Conservation (phyloP, 73 alveolate genomes). For the Stentor coeruleus region DNA sequence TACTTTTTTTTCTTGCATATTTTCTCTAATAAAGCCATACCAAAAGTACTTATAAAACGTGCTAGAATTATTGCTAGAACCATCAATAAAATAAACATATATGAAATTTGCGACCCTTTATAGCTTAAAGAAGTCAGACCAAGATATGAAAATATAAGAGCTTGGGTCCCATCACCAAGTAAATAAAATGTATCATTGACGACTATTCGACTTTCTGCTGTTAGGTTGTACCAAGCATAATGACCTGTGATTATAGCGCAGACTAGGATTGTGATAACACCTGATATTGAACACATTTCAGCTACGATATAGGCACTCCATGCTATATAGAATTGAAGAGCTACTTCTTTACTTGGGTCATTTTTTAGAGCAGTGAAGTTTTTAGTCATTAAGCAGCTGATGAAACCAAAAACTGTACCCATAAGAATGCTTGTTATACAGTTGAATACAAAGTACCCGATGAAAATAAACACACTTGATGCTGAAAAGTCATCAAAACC, state of each 20-base stretch:
- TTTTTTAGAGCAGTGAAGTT: slow-evolving; percentile 56
- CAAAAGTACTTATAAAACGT: slow-evolving; percentile 60
- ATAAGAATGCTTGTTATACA: slow-evolving; percentile 52
- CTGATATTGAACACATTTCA: slow-evolving; percentile 65
- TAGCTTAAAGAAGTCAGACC: slow-evolving; percentile 73
- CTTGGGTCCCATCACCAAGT: slow-evolving; percentile 72
- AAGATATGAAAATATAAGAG: slow-evolving; percentile 73
- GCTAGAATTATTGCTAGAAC: slow-evolving; percentile 53
- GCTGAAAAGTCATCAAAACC: background rate
- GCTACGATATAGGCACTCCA: slow-evolving; percentile 69
- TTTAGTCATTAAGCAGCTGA: slow-evolving; percentile 57
- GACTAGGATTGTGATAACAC: slow-evolving; percentile 66
- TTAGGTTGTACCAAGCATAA: slow-evolving; percentile 77
- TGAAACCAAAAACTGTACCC: slow-evolving; percentile 67
- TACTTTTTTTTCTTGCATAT: slow-evolving; percentile 48
- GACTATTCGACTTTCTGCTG: slow-evolving; percentile 73
- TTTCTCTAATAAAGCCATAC: slow-evolving; percentile 45
- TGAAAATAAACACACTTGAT: background rate
- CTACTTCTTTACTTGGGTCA: slow-evolving; percentile 45
- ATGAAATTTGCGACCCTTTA: slow-evolving; percentile 30
- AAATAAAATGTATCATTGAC: slow-evolving; percentile 62
- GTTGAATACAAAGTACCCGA: slow-evolving; percentile 39
- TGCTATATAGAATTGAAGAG: slow-evolving; percentile 68
- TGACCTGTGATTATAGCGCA: slow-evolving; percentile 80
- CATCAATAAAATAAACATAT: slow-evolving; percentile 63